Percentiles rank a stretch among this genome's conserved stretches.
phyloP scores from a whole-genome alignment of 331 rosid species.

The Spiraea crenata region DNA sequence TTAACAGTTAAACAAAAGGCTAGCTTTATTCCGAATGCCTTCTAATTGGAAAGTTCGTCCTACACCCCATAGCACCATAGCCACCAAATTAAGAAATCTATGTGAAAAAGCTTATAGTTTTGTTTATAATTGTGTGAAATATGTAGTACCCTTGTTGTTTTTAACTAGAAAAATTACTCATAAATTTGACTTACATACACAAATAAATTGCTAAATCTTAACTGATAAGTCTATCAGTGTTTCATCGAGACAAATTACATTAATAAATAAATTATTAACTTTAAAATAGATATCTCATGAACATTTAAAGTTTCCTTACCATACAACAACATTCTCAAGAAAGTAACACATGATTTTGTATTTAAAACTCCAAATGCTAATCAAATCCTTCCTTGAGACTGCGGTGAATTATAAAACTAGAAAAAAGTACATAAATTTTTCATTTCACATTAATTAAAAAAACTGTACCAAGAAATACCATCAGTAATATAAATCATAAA shows the following conservation, averaged over 20 bases:
- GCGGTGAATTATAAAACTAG: neutral
- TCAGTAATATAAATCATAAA: neutral
- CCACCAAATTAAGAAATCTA: conserved; percentile 11
- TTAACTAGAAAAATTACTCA: neutral
- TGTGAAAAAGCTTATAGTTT: neutral
- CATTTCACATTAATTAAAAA: neutral
- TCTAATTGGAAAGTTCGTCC: conserved; percentile 10
- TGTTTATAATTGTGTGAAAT: neutral
- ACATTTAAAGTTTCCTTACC: too few relatives aligned
- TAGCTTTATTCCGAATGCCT: conserved; percentile 19
- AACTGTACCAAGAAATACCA: neutral
- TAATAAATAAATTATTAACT: too few relatives aligned
- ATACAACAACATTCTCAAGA: too few relatives aligned
- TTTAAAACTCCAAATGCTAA: conserved; percentile 9
- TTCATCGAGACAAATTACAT: too few relatives aligned
- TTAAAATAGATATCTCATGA: too few relatives aligned
- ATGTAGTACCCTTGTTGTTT: neutral
- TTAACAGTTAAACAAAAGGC: conserved; percentile 4
- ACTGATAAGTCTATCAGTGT: too few relatives aligned
- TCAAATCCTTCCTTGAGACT: conserved; percentile 32
- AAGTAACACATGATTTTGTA: neutral
- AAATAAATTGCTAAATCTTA: too few relatives aligned
- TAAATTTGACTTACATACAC: neutral
- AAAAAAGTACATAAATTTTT: neutral
- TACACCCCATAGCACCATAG: neutral